phyloP scores from a whole-genome alignment of 768 basidiomycete genomes.

The Boletellus ananiceps region DNA sequence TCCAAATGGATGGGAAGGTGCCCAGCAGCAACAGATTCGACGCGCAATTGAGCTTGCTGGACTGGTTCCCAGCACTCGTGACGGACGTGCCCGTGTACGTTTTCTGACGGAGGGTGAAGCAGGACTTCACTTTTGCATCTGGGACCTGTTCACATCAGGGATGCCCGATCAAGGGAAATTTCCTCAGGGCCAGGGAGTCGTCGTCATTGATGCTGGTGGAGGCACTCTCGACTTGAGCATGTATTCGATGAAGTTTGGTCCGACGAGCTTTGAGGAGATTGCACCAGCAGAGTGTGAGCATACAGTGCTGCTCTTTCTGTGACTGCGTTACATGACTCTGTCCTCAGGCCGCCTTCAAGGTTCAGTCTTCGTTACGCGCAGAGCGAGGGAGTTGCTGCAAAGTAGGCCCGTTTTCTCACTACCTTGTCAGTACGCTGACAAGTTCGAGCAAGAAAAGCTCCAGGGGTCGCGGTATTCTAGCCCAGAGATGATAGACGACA shows the following conservation, averaged over 20 bases:
- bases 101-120: too few species aligned
- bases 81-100: too few species aligned
- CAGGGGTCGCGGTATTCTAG: slow-evolving; percentile 22
- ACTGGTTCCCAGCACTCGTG: too few species aligned
- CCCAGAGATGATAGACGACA: slow-evolving; percentile 28
- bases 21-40: too few species aligned
- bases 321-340: neutral
- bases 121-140: slow-evolving; percentile 51
- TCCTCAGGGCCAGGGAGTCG: slow-evolving; percentile 29
- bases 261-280: slow-evolving; percentile 35
- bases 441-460: slow-evolving; percentile 20
- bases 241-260: slow-evolving; percentile 33
- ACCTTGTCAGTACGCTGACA: neutral
- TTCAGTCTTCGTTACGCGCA: slow-evolving; percentile 32
- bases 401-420: slow-evolving; percentile 21
- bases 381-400: slow-evolving; percentile 28
- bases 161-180: slow-evolving; percentile 2
- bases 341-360: slow-evolving; percentile 37
- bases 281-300: slow-evolving; percentile 29
- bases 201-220: slow-evolving; percentile 50
- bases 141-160: slow-evolving; percentile 24
- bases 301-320: neutral
- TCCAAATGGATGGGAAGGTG: too few species aligned
- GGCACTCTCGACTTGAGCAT: slow-evolving; percentile 36
- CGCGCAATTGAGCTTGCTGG: too few species aligned